Percentiles rank a stretch among this genome's conserved stretches.
Conservation (phyloP, 164 flowering plant genomes). For the Vitis amurensis region DNA sequence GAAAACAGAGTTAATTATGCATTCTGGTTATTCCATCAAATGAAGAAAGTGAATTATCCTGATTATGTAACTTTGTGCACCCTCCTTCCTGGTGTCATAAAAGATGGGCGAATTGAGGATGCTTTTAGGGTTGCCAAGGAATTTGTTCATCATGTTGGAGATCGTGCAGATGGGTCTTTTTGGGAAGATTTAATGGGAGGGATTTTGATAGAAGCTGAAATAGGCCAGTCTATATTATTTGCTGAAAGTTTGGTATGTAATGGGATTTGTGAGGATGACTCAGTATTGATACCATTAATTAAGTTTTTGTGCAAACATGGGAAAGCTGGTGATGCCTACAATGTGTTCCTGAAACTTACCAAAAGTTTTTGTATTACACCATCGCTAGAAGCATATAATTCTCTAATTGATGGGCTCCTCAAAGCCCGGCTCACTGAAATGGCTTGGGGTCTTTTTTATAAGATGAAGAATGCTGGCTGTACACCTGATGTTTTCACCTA, state of each 20-base stretch:
- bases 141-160: constrained; percentile 31
- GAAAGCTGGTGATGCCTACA: constrained; percentile 50
- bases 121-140: constrained; percentile 50
- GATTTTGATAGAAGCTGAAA: constrained; percentile 50
- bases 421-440: constrained; percentile 31
- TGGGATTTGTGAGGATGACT: constrained; percentile 52
- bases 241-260: constrained; percentile 46
- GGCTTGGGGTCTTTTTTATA: constrained; percentile 61
- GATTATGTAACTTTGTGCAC: constrained; percentile 76
- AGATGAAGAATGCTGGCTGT: constrained; percentile 66
- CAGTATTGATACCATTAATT: constrained; percentile 56
- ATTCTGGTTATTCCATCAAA: constrained; percentile 80
- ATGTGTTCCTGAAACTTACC: constrained; percentile 51
- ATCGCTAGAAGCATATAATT: constrained; percentile 50
- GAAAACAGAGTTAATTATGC: constrained; percentile 57
- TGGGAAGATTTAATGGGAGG: constrained; percentile 72
- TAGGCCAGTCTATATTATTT: constrained; percentile 47
- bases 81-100: constrained; percentile 71
- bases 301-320: constrained; percentile 48
- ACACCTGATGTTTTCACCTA: constrained; percentile 65
- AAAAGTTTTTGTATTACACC: constrained; percentile 46
- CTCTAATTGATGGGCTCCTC: constrained; percentile 67
- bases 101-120: constrained; percentile 50
- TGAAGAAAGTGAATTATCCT: constrained; percentile 65
- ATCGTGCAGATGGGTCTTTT: constrained; percentile 30